phyloP scores from a whole-genome alignment of 306 rosid species.

The Fagus crenata region DNA sequence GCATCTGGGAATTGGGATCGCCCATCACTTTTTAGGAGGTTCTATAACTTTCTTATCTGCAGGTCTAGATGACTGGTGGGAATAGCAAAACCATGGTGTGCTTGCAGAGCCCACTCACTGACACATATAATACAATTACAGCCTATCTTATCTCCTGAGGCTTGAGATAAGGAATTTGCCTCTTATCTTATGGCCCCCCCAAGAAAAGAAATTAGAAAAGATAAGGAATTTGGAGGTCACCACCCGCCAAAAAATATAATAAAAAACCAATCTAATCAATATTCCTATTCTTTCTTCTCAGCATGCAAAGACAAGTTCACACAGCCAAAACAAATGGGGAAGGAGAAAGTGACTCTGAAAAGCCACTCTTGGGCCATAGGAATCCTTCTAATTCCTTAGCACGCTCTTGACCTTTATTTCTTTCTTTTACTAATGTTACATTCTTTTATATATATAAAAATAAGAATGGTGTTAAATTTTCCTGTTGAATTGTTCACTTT shows the following conservation, averaged over 20 bases:
- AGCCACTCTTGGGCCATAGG: slow-evolving; percentile 29
- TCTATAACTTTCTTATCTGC: slow-evolving; percentile 27
- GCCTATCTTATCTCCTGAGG: slow-evolving; percentile 36
- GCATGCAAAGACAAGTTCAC: slow-evolving; percentile 42
- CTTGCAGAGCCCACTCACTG: neutral
- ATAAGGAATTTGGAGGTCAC: slow-evolving; percentile 45
- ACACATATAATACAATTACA: neutral
- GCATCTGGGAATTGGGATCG: slow-evolving; percentile 27
- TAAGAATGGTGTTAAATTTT: slow-evolving; percentile 12
- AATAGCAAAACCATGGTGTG: slow-evolving; percentile 11
- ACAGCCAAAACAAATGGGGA: slow-evolving; percentile 17
- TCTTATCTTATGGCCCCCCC: neutral
- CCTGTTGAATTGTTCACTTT: slow-evolving; percentile 29
- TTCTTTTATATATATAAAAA: neutral
- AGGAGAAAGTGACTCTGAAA: slow-evolving; percentile 19
- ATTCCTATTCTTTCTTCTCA: slow-evolving; percentile 46
- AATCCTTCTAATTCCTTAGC: slow-evolving; percentile 15
- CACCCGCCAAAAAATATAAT: slow-evolving; percentile 21
- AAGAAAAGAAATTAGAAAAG: neutral
- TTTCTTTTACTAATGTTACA: neutral
- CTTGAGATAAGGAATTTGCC: slow-evolving; percentile 47
- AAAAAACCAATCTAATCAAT: slow-evolving; percentile 22
- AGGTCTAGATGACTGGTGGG: slow-evolving; percentile 23
- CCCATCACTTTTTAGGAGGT: slow-evolving; percentile 13
- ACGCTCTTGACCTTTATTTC: neutral